These are phyloP conservation scores for Dothistroma septosporum DNA, from an alignment of 2,329 filamentous ascomycete genomes.

Conservation along the genomic window DNA sequence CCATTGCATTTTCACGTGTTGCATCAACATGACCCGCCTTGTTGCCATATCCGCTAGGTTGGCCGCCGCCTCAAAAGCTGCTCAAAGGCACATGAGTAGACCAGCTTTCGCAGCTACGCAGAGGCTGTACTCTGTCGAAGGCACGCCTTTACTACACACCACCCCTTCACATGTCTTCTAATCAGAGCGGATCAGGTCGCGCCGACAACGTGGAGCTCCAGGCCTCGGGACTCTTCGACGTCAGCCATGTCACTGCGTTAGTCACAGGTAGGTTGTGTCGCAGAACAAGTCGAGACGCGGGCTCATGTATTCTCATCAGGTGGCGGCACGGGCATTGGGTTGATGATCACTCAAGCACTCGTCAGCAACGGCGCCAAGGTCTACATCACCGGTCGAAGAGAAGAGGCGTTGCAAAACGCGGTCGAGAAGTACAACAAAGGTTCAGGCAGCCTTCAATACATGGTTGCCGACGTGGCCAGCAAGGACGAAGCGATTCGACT, in stretches of 20 bases:
- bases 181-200: conserved; percentile 3
- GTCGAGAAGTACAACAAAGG: conserved; percentile 46
- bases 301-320: conserved; percentile 18
- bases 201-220: conserved; percentile 38
- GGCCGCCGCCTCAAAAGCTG: neutral
- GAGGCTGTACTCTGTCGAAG: neutral
- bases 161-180: neutral
- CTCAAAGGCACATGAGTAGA: neutral
- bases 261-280: conserved; percentile 36
- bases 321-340: conserved; percentile 43
- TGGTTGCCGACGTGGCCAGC: conserved; percentile 48
- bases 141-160: neutral
- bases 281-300: neutral
- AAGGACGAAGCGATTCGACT: conserved; percentile 48
- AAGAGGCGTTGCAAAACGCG: conserved; percentile 43
- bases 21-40: conserved; percentile 1
- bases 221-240: conserved; percentile 43
- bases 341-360: conserved; percentile 38
- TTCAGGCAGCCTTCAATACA: conserved; percentile 39
- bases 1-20: neutral
- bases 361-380: conserved; percentile 40
- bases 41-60: neutral
- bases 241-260: conserved; percentile 44
- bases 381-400: conserved; percentile 46
- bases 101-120: neutral